Evolutionary conservation across 331 rosid genomes (phyloP).

Genomic region (Rosa hybrid): DNA sequence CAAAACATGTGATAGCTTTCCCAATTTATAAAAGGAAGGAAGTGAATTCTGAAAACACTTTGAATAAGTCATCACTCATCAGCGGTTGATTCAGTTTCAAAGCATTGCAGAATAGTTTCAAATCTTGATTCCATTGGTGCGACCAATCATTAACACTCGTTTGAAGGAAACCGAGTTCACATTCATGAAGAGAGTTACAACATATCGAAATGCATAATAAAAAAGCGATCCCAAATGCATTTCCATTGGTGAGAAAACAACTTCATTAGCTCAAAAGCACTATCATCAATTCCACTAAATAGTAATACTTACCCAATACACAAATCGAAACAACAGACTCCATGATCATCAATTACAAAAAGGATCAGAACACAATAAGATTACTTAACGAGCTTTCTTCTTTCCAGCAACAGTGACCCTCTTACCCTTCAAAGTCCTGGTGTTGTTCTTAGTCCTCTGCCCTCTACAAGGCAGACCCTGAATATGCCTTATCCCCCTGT

Average conservation of each 20-base stretch:
- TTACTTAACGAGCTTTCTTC: conserved; percentile 72
- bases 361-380: conserved; percentile 5
- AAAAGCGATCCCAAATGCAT: background rate
- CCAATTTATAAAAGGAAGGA: background rate
- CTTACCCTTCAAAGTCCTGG: conserved; percentile 97
- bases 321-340: background rate
- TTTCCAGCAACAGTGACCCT: conserved; percentile 86
- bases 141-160: background rate
- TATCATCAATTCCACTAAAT: background rate
- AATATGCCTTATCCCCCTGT: conserved; percentile 86
- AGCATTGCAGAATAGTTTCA: background rate
- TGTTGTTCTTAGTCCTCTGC: conserved; percentile 90
- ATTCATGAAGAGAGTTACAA: background rate
- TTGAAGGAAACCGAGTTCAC: background rate
- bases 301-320: conserved; percentile 11
- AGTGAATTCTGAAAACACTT: background rate
- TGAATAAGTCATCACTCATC: background rate
- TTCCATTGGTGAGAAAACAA: background rate
- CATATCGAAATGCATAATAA: background rate
- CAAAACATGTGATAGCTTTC: background rate
- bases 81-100: background rate
- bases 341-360: conserved; percentile 18
- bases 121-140: background rate
- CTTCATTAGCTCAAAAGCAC: conserved; percentile 23
- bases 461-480: conserved; percentile 96